Percentiles rank a stretch among this genome's conserved stretches.
Conservation (phyloP, 1,139 yeast genomes). For the Magnusiomyces paraingens region DNA sequence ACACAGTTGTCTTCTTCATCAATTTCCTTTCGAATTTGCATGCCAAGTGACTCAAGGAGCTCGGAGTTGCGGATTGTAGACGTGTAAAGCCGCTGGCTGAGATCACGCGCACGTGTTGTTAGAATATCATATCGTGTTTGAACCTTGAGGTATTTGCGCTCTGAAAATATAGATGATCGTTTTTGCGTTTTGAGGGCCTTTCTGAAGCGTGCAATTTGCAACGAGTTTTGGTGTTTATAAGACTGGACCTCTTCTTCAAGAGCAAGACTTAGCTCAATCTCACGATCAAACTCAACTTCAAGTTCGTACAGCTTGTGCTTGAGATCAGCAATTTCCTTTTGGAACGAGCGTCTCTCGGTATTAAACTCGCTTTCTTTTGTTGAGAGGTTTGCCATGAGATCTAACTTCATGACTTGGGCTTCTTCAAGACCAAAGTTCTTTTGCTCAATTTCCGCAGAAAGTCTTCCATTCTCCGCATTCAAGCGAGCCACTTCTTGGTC, state of each 20-base stretch:
- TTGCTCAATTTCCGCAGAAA: constrained; percentile 22
- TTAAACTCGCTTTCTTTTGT: constrained; percentile 55
- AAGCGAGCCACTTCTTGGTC: constrained; percentile 22
- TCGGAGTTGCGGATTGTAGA: constrained; percentile 46
- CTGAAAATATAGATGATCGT: background rate
- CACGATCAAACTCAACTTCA: constrained; percentile 40
- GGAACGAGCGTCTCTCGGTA: constrained; percentile 46
- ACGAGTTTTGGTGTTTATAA: background rate
- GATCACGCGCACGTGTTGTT: constrained; percentile 30
- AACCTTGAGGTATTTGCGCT: constrained; percentile 2
- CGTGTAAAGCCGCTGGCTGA: constrained; percentile 35
- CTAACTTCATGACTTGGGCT: constrained; percentile 44
- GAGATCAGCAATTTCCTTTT: constrained; percentile 45
- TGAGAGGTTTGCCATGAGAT: constrained; percentile 58
- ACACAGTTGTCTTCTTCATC: constrained; percentile 28
- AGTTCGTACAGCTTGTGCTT: constrained; percentile 45
- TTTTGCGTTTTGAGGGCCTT: background rate
- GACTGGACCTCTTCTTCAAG: constrained; percentile 15
- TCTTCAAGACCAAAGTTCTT: constrained; percentile 20
- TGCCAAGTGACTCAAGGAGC: constrained; percentile 72
- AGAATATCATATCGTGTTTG: constrained; percentile 13
- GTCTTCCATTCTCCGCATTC: constrained; percentile 27
- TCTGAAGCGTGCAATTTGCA: background rate
- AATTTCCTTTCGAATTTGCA: constrained; percentile 36
- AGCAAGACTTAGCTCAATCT: constrained; percentile 16